Conservation (phyloP, 148 eudicot species). For the Fagopyrum esculentum region DNA sequence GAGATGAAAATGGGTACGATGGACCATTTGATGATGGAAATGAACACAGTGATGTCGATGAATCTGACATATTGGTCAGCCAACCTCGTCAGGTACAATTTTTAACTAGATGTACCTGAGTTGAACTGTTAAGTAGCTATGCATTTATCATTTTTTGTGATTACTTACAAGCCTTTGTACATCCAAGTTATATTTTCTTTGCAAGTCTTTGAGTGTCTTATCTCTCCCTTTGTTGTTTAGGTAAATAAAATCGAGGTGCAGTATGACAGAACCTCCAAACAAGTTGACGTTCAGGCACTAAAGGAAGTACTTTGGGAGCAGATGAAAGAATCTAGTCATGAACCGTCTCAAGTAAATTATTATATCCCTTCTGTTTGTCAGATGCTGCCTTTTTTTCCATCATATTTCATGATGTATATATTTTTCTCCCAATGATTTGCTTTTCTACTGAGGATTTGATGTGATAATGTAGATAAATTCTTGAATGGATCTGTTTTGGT, state of each 20-base stretch:
- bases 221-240: slow-evolving; percentile 24
- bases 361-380: neutral
- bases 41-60: slow-evolving; percentile 68
- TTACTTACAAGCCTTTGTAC: neutral
- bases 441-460: neutral
- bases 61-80: slow-evolving; percentile 58
- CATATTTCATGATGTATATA: no score
- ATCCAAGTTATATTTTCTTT: slow-evolving; percentile 2
- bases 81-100: slow-evolving; percentile 87
- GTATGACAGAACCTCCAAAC: slow-evolving; percentile 86
- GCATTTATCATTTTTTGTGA: neutral
- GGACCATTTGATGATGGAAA: slow-evolving; percentile 62
- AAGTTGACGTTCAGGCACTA: slow-evolving; percentile 86
- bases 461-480: neutral
- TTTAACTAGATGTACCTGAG: neutral
- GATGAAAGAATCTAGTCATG: slow-evolving; percentile 34
- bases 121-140: neutral
- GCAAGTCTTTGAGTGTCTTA: slow-evolving; percentile 3
- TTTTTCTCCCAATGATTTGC: neutral
- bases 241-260: slow-evolving; percentile 84
- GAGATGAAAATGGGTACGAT: slow-evolving; percentile 45
- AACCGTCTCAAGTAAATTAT: slow-evolving; percentile 19
- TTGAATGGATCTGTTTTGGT: neutral
- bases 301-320: slow-evolving; percentile 87
- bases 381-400: neutral